A percentile compares a stretch with the other conserved stretches of the same genome.
phyloP scores from a whole-genome alignment of 163 green algal genomes.

The Chlorella variabilis region DNA sequence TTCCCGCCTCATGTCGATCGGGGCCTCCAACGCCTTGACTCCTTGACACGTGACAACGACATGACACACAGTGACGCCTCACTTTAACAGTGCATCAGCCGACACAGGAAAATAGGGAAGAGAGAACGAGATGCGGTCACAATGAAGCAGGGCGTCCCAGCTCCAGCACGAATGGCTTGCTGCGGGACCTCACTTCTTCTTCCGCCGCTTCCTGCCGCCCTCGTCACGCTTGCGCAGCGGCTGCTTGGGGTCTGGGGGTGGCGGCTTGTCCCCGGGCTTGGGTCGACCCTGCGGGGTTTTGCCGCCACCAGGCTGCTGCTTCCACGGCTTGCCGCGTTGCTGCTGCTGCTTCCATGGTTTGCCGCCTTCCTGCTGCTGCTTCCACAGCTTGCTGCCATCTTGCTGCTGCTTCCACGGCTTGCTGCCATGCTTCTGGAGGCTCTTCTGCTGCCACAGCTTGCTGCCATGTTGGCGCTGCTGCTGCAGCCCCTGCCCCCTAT shows the following conservation, averaged over 20 bases:
- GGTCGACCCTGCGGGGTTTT: neutral
- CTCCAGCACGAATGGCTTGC: too few relatives aligned
- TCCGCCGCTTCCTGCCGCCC: constrained; percentile 65
- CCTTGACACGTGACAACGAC: neutral
- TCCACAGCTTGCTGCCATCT: neutral
- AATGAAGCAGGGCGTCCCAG: too few relatives aligned
- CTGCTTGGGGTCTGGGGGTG: neutral
- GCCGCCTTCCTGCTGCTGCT: constrained; percentile 9
- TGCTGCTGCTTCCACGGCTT: constrained; percentile 12
- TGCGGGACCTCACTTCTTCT: too few relatives aligned
- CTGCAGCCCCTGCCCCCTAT: neutral
- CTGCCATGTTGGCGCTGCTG: neutral
- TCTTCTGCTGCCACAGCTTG: neutral
- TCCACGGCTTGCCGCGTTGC: neutral
- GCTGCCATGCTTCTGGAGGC: neutral
- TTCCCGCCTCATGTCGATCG: too few relatives aligned
- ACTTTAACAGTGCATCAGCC: neutral
- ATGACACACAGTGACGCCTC: too few relatives aligned
- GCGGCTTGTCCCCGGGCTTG: neutral
- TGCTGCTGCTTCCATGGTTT: neutral
- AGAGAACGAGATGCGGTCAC: too few relatives aligned
- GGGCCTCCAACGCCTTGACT: too few relatives aligned
- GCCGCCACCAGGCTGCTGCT: neutral
- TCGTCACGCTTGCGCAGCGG: constrained; percentile 49
- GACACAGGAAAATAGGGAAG: too few relatives aligned